These are phyloP conservation scores for Pythium dissimile DNA, from an alignment of 352 stramenopile species.

Conservation along the genomic window DNA sequence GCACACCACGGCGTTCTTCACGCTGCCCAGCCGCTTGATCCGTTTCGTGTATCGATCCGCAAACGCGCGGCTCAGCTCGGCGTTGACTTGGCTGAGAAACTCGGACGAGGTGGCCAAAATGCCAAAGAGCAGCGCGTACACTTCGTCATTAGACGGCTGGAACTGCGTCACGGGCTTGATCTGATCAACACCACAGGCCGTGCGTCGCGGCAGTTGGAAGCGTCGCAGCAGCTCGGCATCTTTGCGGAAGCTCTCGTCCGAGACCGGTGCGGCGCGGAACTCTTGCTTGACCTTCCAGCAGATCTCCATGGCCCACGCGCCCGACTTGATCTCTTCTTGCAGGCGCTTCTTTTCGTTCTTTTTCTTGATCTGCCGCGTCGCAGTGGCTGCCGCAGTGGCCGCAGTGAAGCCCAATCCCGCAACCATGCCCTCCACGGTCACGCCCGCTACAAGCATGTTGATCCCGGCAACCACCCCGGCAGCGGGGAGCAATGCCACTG, in stretches of 20 bases:
- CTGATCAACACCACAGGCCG: background rate
- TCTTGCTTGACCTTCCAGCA: slow-evolving; percentile 63
- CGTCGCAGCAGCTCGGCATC: slow-evolving; percentile 52
- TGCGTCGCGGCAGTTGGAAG: slow-evolving; percentile 31
- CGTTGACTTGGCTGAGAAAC: slow-evolving; percentile 63
- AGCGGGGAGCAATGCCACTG: slow-evolving; percentile 45
- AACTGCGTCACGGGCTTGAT: background rate
- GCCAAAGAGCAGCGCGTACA: slow-evolving; percentile 56
- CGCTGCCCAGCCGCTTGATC: slow-evolving; percentile 2
- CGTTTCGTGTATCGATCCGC: background rate
- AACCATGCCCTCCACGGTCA: slow-evolving; percentile 51
- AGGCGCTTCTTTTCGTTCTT: slow-evolving; percentile 30
- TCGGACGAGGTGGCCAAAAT: slow-evolving; percentile 50
- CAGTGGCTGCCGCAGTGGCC: slow-evolving; percentile 47
- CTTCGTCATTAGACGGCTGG: slow-evolving; percentile 27
- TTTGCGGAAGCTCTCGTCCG: slow-evolving; percentile 51
- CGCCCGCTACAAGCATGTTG: slow-evolving; percentile 50
- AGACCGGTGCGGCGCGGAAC: slow-evolving; percentile 29
- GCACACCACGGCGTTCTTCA: background rate
- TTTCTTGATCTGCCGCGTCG: slow-evolving; percentile 46
- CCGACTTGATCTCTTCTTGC: slow-evolving; percentile 41
- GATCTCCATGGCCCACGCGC: slow-evolving; percentile 66
- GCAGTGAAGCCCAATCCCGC: slow-evolving; percentile 59
- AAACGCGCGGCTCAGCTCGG: slow-evolving; percentile 48
- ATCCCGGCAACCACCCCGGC: slow-evolving; percentile 50